phyloP scores from a whole-genome alignment of 768 basidiomycete genomes.

The Imleria badia region DNA sequence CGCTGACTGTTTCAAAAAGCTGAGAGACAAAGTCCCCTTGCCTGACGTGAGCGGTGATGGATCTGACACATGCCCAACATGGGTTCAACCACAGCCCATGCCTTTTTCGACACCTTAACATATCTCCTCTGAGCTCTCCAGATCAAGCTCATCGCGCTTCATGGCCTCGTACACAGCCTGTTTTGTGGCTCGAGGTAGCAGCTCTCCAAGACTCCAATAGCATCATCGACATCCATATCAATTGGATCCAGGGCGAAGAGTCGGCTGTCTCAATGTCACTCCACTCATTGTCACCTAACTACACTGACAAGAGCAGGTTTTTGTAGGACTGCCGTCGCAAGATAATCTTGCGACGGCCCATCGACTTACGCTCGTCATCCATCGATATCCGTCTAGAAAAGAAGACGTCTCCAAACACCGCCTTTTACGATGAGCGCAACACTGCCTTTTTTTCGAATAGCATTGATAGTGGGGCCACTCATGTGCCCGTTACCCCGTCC shows the following conservation, averaged over 20 bases:
- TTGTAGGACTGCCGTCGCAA: too few relatives aligned
- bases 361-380: too few relatives aligned
- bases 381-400: too few relatives aligned
- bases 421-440: too few relatives aligned
- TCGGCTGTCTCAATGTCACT: too few relatives aligned
- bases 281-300: too few relatives aligned
- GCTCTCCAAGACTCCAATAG: neutral
- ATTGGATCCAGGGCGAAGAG: neutral
- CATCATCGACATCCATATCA: neutral
- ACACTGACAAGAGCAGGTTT: too few relatives aligned
- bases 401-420: too few relatives aligned
- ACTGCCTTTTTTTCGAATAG: too few relatives aligned
- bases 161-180: neutral
- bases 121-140: constrained; percentile 1
- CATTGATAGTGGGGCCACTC: too few relatives aligned
- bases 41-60: neutral
- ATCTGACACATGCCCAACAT: constrained; percentile 18
- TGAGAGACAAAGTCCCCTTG: constrained; percentile 1
- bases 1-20: neutral
- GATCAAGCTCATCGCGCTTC: neutral
- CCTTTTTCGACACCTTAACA: constrained; percentile 9
- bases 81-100: constrained; percentile 11
- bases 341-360: too few relatives aligned
- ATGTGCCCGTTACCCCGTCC: neutral
- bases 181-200: neutral